Conservation (phyloP, 805 yeast species). For the Pichia paraexigua region DNA sequence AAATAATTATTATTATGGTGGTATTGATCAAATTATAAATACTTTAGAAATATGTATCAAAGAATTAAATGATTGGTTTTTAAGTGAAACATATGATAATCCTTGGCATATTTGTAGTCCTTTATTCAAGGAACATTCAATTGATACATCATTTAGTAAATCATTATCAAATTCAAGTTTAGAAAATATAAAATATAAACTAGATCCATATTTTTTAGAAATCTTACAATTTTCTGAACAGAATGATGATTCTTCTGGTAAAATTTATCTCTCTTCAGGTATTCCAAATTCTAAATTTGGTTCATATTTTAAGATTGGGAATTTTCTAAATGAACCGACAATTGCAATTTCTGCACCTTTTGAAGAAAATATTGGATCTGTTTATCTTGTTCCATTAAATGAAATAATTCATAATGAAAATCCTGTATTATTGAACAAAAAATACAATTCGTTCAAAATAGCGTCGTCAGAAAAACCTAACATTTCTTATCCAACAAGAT, state of each 20-base stretch:
- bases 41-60: slow-evolving; percentile 34
- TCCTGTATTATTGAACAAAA: not conserved
- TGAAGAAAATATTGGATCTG: slow-evolving; percentile 37
- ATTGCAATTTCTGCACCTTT: slow-evolving; percentile 46
- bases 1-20: slow-evolving; percentile 46
- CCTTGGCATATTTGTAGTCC: slow-evolving; percentile 32
- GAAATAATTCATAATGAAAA: slow-evolving; percentile 16
- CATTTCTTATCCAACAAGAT: slow-evolving; percentile 26
- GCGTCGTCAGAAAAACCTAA: not conserved
- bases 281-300: slow-evolving; percentile 39
- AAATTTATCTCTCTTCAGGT: slow-evolving; percentile 11
- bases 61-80: slow-evolving; percentile 36
- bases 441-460: not conserved
- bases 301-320: slow-evolving; percentile 33
- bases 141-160: not conserved
- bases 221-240: not conserved
- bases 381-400: slow-evolving; percentile 35
- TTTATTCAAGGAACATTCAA: slow-evolving; percentile 8
- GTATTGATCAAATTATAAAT: slow-evolving; percentile 38
- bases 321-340: slow-evolving; percentile 30
- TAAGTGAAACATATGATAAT: slow-evolving; percentile 12
- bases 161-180: not conserved
- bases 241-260: not conserved
- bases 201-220: not conserved
- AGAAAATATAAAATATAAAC: not conserved